Base-by-base conservation (phyloP, 2,329 filamentous ascomycete species). In the Ramularia endophylla region DNA sequence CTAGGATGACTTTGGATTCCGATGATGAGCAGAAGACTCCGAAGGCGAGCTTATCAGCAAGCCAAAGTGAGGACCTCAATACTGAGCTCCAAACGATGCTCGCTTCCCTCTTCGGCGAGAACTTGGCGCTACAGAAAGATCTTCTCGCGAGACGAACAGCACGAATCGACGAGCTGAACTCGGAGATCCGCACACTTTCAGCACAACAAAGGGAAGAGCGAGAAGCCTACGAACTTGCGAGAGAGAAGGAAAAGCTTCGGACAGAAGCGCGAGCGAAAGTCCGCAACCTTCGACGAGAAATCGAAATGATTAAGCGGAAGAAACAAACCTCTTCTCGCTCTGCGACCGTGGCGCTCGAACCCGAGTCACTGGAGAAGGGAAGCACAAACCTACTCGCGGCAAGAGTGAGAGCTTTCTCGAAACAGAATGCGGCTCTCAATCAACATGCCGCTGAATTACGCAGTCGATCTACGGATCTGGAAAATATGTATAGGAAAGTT, bases 401-500 rank as follows among this genome's bases (percentile, higher is more conserved):
- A 11, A 73, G 83, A 5, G 70, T 88, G 15, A 75, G 78, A 29
- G 85, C 85, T 3, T 83, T 95, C 46, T 73, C 77, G 41, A 68
- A 71, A 9, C 81, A 87, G 34, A 87, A 87, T 32, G 72, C 75
- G 30, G 71, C 75, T 13, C 78, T 92, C 9, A 70, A 78, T 39
- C 77, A 78, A 37, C 78, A 83, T 53, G 81, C 87, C 2, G 74
- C 77, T 13, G 76, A 76, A 5, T 74, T 98, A 7, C 83, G 87
- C 60, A 81, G 83, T 20, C 81, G 85, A 45, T 90, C 87, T 54
- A 82, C 81, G 4, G 88, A 95, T 40, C 73, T 94, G 3, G 90
- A 95, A 58, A 73, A 83, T 51, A 87, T 92, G 65, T 95, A 95
- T 61, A 78, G 88, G 18, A 85, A 83, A 51, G 86, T 97, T 20